Percentiles rank a stretch among this genome's conserved stretches.
phyloP scores from a whole-genome alignment of 768 basidiomycete species.

The Leccinum subgranulosum region DNA sequence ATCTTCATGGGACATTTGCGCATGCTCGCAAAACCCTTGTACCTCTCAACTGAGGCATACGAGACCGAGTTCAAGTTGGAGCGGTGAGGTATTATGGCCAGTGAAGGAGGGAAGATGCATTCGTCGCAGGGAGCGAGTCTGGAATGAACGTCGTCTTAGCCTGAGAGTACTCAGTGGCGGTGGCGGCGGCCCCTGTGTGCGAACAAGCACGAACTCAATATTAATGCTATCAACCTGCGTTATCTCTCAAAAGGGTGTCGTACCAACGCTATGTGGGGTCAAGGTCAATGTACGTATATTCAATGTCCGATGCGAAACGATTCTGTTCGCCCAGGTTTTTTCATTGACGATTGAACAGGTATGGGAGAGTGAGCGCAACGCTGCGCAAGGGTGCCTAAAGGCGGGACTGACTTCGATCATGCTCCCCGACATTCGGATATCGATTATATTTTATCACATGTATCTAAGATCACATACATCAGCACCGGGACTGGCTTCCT shows the following conservation, averaged over 20 bases:
- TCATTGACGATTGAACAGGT: conserved; percentile 13
- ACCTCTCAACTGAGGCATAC: too few relatives aligned
- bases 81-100: too few relatives aligned
- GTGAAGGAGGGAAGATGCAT: too few relatives aligned
- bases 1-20: too few relatives aligned
- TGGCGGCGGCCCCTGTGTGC: too few relatives aligned
- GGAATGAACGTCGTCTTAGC: too few relatives aligned
- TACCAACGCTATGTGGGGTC: conserved; percentile 46
- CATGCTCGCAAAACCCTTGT: too few relatives aligned
- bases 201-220: too few relatives aligned
- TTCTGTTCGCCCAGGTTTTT: not conserved
- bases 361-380: conserved; percentile 22
- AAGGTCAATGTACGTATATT: conserved; percentile 41
- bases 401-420: not conserved
- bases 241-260: too few relatives aligned
- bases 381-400: not conserved
- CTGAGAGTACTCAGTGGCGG: too few relatives aligned
- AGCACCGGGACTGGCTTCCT: not conserved
- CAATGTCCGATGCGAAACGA: not conserved
- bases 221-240: conserved; percentile 51
- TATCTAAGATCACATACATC: not conserved
- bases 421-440: not conserved
- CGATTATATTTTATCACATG: not conserved
- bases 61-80: too few relatives aligned
- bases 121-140: too few relatives aligned